A percentile compares a stretch with the other conserved stretches of the same genome.
Conservation (phyloP, 225 moss, liverwort and hornwort species). For the Thuidium tamariscinum region DNA sequence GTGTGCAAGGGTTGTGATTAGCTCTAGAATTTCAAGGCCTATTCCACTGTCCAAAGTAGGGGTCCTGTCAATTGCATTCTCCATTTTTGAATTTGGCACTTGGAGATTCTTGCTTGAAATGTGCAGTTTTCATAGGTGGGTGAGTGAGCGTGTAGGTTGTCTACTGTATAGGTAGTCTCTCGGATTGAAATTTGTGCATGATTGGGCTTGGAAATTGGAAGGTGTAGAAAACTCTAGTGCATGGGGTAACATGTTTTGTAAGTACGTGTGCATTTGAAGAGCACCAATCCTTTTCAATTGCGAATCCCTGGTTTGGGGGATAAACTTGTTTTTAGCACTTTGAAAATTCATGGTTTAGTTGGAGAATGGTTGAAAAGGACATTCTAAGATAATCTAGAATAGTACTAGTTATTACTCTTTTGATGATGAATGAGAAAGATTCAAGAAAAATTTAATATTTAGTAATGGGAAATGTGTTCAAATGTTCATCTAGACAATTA, state of each 20-base stretch:
- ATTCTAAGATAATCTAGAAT: not conserved
- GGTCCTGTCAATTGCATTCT: fast-evolving
- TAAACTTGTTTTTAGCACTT: not conserved
- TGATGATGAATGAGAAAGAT: not conserved
- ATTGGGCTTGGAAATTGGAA: not conserved
- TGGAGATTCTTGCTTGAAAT: not conserved
- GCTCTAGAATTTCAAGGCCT: not conserved
- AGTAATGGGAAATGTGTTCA: not conserved
- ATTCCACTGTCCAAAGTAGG: not conserved
- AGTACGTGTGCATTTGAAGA: not conserved
- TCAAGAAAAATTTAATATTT: no score
- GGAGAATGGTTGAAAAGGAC: not conserved
- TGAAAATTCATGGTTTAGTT: not conserved
- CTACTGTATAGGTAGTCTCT: fast-evolving
- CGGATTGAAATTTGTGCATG: fast-evolving
- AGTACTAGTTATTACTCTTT: not conserved
- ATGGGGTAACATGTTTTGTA: not conserved
- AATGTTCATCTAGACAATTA: not conserved
- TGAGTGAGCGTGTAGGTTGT: not conserved
- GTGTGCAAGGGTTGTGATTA: not conserved
- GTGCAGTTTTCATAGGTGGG: not conserved
- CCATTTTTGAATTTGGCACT: not conserved
- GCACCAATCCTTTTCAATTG: not conserved
- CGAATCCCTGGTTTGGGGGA: fast-evolving
- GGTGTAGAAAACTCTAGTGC: not conserved